Evolutionary conservation across 2,329 filamentous ascomycete genomes (phyloP).

Genomic region (Epichloe amarillans): DNA sequence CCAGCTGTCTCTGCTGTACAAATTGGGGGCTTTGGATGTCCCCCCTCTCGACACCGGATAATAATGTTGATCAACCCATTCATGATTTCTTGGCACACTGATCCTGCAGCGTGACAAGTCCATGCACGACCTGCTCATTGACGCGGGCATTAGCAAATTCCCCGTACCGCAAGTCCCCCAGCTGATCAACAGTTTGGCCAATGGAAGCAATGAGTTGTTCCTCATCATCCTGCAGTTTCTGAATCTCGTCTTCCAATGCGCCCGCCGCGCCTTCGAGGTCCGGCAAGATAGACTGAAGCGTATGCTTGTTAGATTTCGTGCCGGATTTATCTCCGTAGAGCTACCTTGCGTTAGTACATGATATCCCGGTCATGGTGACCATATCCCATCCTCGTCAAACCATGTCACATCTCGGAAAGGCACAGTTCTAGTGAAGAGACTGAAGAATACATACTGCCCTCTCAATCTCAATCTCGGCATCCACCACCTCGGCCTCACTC

Average conservation of each 20-base stretch:
- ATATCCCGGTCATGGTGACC: background rate
- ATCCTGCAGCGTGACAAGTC: constrained; percentile 42
- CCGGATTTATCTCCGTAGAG: constrained; percentile 40
- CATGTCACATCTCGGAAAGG: too few relatives aligned
- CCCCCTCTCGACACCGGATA: too few relatives aligned
- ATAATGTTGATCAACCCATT: background rate
- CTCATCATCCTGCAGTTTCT: constrained; percentile 51
- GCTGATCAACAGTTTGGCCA: constrained; percentile 50
- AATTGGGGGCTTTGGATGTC: too few relatives aligned
- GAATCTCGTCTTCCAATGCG: constrained; percentile 56
- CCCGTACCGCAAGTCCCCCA: constrained; percentile 77
- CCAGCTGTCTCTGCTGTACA: too few relatives aligned
- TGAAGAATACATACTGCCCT: constrained; percentile 29
- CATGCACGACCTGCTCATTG: constrained; percentile 52
- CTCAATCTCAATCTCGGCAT: constrained; percentile 52
- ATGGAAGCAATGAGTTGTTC: constrained; percentile 46
- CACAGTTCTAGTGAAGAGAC: background rate
- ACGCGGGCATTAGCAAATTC: constrained; percentile 53
- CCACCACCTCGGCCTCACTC: constrained; percentile 37
- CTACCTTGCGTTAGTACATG: constrained; percentile 23
- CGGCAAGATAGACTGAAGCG: constrained; percentile 48
- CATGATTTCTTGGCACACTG: constrained; percentile 39
- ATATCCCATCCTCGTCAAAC: too few relatives aligned
- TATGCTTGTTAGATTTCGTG: constrained; percentile 41
- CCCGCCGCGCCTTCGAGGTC: constrained; percentile 55